Base-by-base conservation (phyloP, 192 early-diverging fungal genomes). In the Podochytrium sp. region DNA sequence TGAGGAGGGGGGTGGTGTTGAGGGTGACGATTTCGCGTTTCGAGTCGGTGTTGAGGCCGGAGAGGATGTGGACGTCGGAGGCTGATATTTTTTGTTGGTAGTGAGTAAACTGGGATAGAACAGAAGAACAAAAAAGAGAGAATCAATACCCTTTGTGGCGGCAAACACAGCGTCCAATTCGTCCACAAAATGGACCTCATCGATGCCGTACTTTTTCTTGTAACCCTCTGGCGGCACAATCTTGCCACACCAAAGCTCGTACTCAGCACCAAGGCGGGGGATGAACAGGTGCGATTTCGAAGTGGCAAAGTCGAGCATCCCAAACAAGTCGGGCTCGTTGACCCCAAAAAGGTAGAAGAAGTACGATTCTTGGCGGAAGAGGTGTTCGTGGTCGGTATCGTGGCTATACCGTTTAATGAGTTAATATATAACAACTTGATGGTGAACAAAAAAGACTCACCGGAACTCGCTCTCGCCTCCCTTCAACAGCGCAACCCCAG, bases 281-380 rank as follows among this genome's bases (percentile, higher is more conserved):
- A 88, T 88, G 65, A 93, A 89, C 65, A 97, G 73, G 40, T 84
- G 85, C 27, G 89, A 83, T 12, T 82, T 79, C 53, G 76, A 49
- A 2, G 88, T 75, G 57, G 80, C 69, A 27, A 94, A 79, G 80
- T 96, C 91, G 67, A 92, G 83, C 32, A 91, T 73, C 1, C 90
- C 85, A 59, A 86, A 86, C 61, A 86, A 93, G 57, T 89, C 93
- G 32, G 92, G 89, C 75, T 92, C 91, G 38, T 77, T 76, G 50
- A 90, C 89, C 52, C 94, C 93, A 2, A 94, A 91, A 20, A 95
- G 84, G 76, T 96, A 97, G 74, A 85, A 85, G 65, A 93, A 94
- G 86, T 92, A 91, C 64, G 83, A 84, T 78, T 96, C 92, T 40
- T 71, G 69, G 14, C 69, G 69, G 56, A 71, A 71, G 16, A 71